Conservation (phyloP, 805 yeast species). For the Sugiyamaella marilandica region DNA sequence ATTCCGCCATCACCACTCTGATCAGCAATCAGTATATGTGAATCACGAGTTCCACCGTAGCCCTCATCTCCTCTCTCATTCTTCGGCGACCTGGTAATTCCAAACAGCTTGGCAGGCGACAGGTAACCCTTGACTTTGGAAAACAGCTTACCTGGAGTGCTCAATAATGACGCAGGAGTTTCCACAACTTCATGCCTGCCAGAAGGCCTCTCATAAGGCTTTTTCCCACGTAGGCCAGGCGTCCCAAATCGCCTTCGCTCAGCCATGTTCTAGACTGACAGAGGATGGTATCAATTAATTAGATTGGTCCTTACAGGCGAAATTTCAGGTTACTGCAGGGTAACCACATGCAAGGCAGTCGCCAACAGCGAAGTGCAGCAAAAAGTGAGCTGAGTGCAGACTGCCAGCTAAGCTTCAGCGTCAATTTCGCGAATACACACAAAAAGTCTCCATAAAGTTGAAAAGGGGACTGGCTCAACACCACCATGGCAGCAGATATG, state of each 20-base stretch:
- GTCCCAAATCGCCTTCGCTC: background rate
- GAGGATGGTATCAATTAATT: too few relatives aligned
- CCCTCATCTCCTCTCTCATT: background rate
- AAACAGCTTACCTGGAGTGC: constrained; percentile 15
- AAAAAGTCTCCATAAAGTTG: too few relatives aligned
- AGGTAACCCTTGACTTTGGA: constrained; percentile 12
- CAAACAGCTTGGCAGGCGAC: constrained; percentile 13
- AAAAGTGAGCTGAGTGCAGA: too few relatives aligned
- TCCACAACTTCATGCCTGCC: background rate
- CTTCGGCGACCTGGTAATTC: background rate
- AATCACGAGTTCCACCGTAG: background rate
- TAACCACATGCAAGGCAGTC: too few relatives aligned
- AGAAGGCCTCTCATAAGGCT: background rate
- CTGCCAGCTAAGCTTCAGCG: too few relatives aligned
- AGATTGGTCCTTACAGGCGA: too few relatives aligned
- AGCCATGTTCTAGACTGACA: background rate
- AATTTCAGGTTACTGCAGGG: too few relatives aligned
- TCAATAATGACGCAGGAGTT: background rate
- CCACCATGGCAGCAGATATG: too few relatives aligned
- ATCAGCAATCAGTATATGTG: background rate
- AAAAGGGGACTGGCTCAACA: too few relatives aligned
- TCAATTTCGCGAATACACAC: too few relatives aligned
- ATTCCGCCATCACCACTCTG: background rate
- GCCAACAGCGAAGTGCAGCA: too few relatives aligned
- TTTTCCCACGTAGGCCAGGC: background rate